A percentile compares a stretch with the other conserved stretches of the same genome.
These are phyloP conservation scores for Aspergillus olivimuriae DNA, from an alignment of 495 filamentous ascomycete genomes.

Conservation along the genomic window DNA sequence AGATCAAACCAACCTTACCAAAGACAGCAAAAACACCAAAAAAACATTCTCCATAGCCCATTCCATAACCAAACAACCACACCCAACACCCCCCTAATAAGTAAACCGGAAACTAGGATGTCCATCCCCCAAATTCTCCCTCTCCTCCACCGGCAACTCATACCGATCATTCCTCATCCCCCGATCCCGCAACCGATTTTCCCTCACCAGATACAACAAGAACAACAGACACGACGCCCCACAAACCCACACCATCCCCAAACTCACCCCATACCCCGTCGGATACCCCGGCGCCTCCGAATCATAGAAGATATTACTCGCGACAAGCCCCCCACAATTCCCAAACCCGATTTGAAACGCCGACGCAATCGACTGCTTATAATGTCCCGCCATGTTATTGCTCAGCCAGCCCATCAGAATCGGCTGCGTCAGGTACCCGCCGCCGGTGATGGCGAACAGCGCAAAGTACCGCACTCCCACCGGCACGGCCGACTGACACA, in stretches of 20 bases:
- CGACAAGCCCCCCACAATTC: conserved; percentile 48
- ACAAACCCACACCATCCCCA: conserved; percentile 47
- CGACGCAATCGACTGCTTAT: conserved; percentile 48
- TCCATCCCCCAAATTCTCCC: conserved; percentile 53
- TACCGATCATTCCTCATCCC: conserved; percentile 48
- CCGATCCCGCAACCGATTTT: conserved; percentile 49
- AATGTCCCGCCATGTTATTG: conserved; percentile 51
- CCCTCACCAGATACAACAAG: conserved; percentile 38
- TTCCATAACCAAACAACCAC: not conserved
- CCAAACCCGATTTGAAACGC: conserved; percentile 49
- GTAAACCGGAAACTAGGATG: conserved; percentile 53
- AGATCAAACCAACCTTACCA: not conserved
- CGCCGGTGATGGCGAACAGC: conserved; percentile 40
- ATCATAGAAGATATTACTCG: conserved; percentile 46
- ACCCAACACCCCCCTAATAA: conserved; percentile 19
- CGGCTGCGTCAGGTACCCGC: conserved; percentile 41
- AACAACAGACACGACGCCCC: conserved; percentile 34
- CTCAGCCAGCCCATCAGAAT: conserved; percentile 47
- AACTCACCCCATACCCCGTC: conserved; percentile 41
- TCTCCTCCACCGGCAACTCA: conserved; percentile 33
- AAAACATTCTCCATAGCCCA: too few species aligned
- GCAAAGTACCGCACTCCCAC: conserved; percentile 43
- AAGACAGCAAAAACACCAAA: not conserved
- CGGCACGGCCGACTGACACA: conserved; percentile 31
- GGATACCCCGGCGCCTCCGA: conserved; percentile 42